Evolutionary conservation across 805 yeast species (phyloP), one percentile per base, ranked within the genome.

Genomic region (Sugiyamaella marilandica): DNA sequence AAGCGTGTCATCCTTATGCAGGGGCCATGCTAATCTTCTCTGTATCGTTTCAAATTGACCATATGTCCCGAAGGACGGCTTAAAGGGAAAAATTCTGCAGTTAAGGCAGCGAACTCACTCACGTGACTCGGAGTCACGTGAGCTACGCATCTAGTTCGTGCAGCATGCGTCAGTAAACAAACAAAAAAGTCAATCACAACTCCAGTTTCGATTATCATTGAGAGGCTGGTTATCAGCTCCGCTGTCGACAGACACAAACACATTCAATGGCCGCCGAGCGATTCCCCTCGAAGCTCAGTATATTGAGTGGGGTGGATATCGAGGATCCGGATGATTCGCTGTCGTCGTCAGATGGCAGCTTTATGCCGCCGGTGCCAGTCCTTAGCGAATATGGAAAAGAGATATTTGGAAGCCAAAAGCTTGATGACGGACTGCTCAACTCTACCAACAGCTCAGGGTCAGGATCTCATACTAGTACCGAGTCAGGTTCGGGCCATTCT

Each of bases 1-100:
- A 85, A 91, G 97, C 97, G 97, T 95, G 97, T 91, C 98, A 92
- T 92, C 98, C 97, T 94, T 94, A 94, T 92, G 98, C 98, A 92
- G 97, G 98, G 98, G 97, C 97, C 95, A 95, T 94, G 98, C 98
- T 92, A 91, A 92, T 94, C 98, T 92, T 92, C 99, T 92, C 98
- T 92, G 99, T 92, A 92, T 92, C 90, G 96, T 85, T 92, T 91
- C 96, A 85, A 91, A 85, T 92, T 92, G 97, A 92, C 97, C 92
- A 89, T 85, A 83, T 84, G 92, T 83, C 90, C 87, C 84, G 80
- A 76, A 78, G 84, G 83, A 66, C 74, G 59, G 11, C 46, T 24
- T 26, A 43, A 31, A 44, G 37, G 8, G 35, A 34, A 10, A 10
- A 32, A 29, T 19, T 44, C 44, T 51, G 32, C 16, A 10, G 16